Evolutionary conservation across 352 stramenopile genomes (phyloP), one percentile per base, ranked within the genome.

Genomic region (Peronospora farinosa): DNA sequence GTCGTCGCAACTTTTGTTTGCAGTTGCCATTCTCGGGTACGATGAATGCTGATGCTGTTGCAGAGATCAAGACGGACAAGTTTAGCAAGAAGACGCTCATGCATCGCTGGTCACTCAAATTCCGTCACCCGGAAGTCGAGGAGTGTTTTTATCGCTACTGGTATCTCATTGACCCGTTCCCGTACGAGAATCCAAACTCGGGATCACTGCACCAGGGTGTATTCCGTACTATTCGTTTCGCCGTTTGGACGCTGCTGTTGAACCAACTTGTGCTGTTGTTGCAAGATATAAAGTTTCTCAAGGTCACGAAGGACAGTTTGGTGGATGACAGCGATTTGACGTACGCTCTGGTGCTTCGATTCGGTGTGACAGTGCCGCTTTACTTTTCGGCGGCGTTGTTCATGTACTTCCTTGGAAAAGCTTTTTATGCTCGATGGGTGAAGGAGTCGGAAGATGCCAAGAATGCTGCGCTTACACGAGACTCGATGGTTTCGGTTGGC

Each of bases 161-260:
- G 79, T 91, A 91, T 60, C 64, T 91, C n/a, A 91, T 91, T 39
- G 79, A 91, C 49, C 74, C 79, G 45, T 87, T 86, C 49, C 79
- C 79, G 47, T 91, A 86, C 47, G 77, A 91, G 51, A 87, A 91
- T 58, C 77, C 79, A 2, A 88, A 87, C 65, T 82, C 76, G 16
- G 79, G 77, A 11, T 81, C 69, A 40, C 64, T 91, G 40, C 79
- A 91, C 44, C 53, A 70, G 43, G 72, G 76, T 33, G 79, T 91
- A 10, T 91, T 86, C 60, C 64, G 61, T 17, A 85, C 74, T 5
- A 87, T 91, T 44, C 79, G 78, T 11, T 91, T 86, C 19, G 79
- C 77, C n/a, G 67, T 88, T 25, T 74, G 65, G 54, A 86, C 74
- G 36, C 38, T 88, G 9, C 51, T 86, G 33, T 51, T 91, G 31